Conservation (phyloP, 1,284 basidiomycete genomes). For the Cutaneotrichosporon daszewskae region DNA sequence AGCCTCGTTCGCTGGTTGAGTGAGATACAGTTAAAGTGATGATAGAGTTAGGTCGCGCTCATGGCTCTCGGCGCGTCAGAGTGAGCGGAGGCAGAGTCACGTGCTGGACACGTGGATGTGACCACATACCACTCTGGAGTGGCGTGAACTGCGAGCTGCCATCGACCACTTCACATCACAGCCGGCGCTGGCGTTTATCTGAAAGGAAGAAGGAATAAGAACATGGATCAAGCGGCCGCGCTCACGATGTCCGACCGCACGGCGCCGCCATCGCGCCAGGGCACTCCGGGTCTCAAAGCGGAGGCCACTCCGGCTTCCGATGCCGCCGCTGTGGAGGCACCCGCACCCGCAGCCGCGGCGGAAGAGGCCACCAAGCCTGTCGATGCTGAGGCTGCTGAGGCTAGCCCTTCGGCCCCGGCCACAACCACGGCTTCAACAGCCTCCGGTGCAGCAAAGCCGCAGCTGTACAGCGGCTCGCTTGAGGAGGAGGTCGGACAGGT, state of each 20-base stretch:
- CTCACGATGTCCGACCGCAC: constrained; percentile 18
- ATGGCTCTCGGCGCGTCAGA: too few species aligned
- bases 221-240: constrained; percentile 7
- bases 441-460: background rate
- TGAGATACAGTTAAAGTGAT: too few species aligned
- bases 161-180: too few species aligned
- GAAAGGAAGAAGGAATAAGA: too few species aligned
- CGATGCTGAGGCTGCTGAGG: background rate
- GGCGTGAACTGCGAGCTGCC: too few species aligned
- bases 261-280: constrained; percentile 1
- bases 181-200: too few species aligned
- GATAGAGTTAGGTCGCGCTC: too few species aligned
- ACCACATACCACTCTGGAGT: too few species aligned
- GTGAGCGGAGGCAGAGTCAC: too few species aligned
- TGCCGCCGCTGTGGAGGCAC: background rate
- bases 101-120: too few species aligned
- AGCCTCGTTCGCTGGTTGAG: too few species aligned
- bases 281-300: background rate
- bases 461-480: constrained; percentile 48
- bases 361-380: background rate
- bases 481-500: constrained; percentile 84
- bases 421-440: constrained; percentile 1
- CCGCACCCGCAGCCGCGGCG: background rate
- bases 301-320: background rate
- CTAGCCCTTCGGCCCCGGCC: background rate